Base-by-base conservation (phyloP, 345 rosid genomes). In the Adansonia digitata region DNA sequence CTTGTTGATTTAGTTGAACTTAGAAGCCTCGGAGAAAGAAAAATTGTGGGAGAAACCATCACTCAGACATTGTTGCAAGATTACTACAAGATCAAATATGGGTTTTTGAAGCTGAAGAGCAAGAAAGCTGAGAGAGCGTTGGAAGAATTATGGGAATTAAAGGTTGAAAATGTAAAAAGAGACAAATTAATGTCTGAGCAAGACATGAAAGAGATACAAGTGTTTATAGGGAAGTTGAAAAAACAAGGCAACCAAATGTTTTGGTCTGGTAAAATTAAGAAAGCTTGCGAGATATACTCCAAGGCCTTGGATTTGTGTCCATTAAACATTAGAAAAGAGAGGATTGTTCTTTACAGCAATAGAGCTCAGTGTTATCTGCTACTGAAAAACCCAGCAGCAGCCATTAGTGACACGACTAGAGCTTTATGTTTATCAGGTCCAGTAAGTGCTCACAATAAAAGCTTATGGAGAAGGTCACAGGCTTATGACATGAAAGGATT, bases 391-490 rank as follows among this genome's bases (percentile, higher is more conserved):
- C 80, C 90, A 52, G 92, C 82, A 24, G 79, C 76, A 0, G 97
- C 91, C 45, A 82, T 92, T 60, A 89, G 97, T 72, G 98, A 94
- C 81, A 74, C 97, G 9, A 90, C 97, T 3, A 85, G 92, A 77
- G 96, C 98, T 73, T 49, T 92, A 78, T 84, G 92, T 61, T 77
- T 92, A 42, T 88, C 89, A 22, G 69, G 75, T 72, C 53, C 67
- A 4, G 70, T 22, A 52, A 80, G 73, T 51, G 85, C 84, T 5
- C 97, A 92, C 37, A 75, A 77, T 72, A 94, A 85, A 87, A 92
- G 98, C 82, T 79, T 94, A 79, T 94, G 98, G 96, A 89, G 98
- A 85, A 81, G 98, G 82, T 85, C 96, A 43, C 98, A 92, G 83
- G 98, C 96, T 57, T 94, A 81, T 69, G 93, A 90, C 71, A 81